Base-by-base conservation (phyloP, 108 stramenopile genomes). In the Discostella stelligeroides region DNA sequence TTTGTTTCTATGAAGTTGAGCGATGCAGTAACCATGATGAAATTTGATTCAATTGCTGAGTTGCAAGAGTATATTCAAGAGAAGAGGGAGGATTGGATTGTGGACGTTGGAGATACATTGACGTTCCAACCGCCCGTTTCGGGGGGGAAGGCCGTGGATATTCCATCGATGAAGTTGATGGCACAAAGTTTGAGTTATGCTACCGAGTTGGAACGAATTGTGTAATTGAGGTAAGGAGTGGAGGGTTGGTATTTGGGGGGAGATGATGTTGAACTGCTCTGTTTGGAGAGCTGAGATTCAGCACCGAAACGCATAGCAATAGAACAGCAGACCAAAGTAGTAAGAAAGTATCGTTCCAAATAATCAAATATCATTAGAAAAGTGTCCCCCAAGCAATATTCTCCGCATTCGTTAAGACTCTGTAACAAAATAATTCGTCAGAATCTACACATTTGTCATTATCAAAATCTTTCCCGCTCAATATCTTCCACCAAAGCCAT, bases 131-230 rank as follows among this genome's bases (percentile, higher is more conserved):
- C 85, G 0, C 84, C 85, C 20, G 63, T 76, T 29, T 58, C 69
- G 30, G 86, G 86, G 41, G 54, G 70, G 29, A 86, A 84, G 62
- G 89, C 88, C 13, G 74, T 61, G 17, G 92, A 96, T 61, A 87
- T 92, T 67, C 89, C 91, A 17, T 82, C 83, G 28, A 83, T 86
- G 84, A 85, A 94, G 42, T 80, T 91, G 76, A 96, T 96, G 54
- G 57, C 78, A 9, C 92, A 94, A 63, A 88, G 72, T 47, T 64
- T 96, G 63, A 89, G 81, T 60, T 96, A 96, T 80, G 95, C 95
- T 14, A 90, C 90, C 15, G 95, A 96, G 81, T 80, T 96, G 78
- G 95, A 96, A 60, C 81, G 95, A 56, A 96, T 96, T 65, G 88
- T 96, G 11, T 96, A 92, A 75, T 14, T 53, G 55, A 17, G 30